Base-by-base conservation (phyloP, 108 stramenopile genomes). In the Nitzschia sp. region DNA sequence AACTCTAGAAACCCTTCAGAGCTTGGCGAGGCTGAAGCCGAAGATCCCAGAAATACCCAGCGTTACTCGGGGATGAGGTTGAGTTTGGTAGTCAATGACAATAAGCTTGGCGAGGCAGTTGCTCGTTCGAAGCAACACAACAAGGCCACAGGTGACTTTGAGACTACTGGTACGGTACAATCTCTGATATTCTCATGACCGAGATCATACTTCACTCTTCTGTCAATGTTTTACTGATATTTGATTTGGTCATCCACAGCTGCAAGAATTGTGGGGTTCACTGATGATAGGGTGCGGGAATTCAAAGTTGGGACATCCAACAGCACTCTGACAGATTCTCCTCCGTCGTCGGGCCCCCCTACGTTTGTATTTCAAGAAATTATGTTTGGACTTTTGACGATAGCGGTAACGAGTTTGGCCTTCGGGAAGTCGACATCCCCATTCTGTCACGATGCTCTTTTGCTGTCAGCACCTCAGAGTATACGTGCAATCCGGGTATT, bases 251-350 rank as follows among this genome's bases (percentile, higher is more conserved):
- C 3, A 6, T n/a, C 15, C 29, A 88, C 87, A 26, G 87, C 91
- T 48, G 76, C 85, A 14, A 88, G 88, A 87, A 92, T 87, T 19
- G 77, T 87, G 29, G 88, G 90, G 68, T 73, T 60, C 59, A 63
- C 90, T 19, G 91, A 92, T 57, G 91, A 89, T 65, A 82, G 78
- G 53, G 83, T 83, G 10, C 83, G 64, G 54, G 68, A 75, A 70
- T 34, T 34, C 80, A 78, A 51, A 87, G 91, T 19, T 42, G 71
- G 58, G 83, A 86, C 9, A 92, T 70, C 83, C 85, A 41, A 71
- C 57, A 54, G 91, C 89, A 68, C 19, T 63, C 29, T 34, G 29
- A 34, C 29, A 5, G 29, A 34, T 34, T 3, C 29, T 34, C 29
- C 29, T 34, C 29, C 29, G 29, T 34, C 29, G 29, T 34, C 29